Evolutionary conservation across 2,329 filamentous ascomycete genomes (phyloP), one percentile per base, ranked within the genome.

Genomic region (Talaromyces sp.): DNA sequence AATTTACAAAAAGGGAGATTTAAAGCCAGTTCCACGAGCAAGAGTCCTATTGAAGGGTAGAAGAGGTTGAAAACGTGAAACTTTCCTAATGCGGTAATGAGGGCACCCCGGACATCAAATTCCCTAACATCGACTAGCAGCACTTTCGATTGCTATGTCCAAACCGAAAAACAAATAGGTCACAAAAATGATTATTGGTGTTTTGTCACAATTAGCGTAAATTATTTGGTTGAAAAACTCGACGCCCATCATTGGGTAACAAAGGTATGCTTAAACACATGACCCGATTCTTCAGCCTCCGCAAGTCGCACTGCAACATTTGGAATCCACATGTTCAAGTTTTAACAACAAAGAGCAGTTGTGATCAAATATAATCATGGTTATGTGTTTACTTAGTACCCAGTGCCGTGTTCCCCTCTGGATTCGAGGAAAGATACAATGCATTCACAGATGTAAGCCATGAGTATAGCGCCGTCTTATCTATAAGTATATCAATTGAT

Each of bases 351-450:
- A 35, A 35, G 12, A 35, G 11, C 32, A 4, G 4, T 35, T 2
- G 1, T 14, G 11, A 11, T 35, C 3, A 35, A 35, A 1, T 35
- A 14, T 3, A 14, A 14, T 4, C 32, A 5, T 14, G 3, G 41
- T 61, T 9, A 61, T 58, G 38, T 63, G 57, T 62, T 66, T 61
- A 53, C 54, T 26, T 12, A 67, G 58, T 8, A 67, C 54, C 24
- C n/a, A n/a, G 46, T 57, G n/a, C n/a, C n/a, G n/a, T n/a, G n/a
- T n/a, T 51, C 3, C 63, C 17, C 35, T 67, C 64, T 60, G 66
- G n/a, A 26, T 58, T 19, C 10, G 61, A 57, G 35, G 57, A 41
- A 21, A 58, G 10, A 10, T 12, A 21, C 1, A 41, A 27, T 6
- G 41, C 14, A n/a, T 52, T 12, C 8, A 58, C 9, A 8, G n/a